Evolutionary conservation across 345 rosid genomes (phyloP).

Genomic region (Hibiscus tridactylites): DNA sequence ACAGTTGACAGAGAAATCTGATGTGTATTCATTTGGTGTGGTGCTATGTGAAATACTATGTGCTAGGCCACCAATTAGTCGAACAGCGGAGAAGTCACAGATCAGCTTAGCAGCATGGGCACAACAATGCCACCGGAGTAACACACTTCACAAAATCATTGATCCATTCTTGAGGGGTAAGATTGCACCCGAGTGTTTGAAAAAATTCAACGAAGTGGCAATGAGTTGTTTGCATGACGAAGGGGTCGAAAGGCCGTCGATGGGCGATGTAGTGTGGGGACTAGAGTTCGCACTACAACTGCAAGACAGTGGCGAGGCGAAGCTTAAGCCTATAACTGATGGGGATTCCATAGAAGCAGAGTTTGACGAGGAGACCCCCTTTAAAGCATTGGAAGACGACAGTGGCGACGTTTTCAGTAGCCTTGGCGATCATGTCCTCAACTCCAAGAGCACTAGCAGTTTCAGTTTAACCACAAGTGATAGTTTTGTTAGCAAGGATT

Average conservation of each 20-base stretch:
- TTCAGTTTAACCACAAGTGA: constrained; percentile 9
- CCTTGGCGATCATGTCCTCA: constrained; percentile 7
- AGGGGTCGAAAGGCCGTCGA: constrained; percentile 18
- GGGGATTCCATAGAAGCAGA: background rate
- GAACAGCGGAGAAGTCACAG: background rate
- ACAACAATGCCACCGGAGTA: constrained; percentile 4
- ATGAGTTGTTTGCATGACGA: constrained; percentile 14
- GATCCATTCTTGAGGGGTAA: constrained; percentile 15
- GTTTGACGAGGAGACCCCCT: background rate
- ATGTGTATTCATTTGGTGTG: constrained; percentile 30
- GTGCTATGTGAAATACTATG: constrained; percentile 21
- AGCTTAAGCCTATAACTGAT: background rate
- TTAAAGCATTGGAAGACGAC: background rate
- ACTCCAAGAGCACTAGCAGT: background rate
- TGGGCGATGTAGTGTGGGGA: constrained; percentile 24
- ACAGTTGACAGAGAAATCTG: constrained; percentile 24
- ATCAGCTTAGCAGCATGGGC: constrained; percentile 21
- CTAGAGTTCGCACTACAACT: constrained; percentile 17
- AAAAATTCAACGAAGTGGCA: constrained; percentile 15
- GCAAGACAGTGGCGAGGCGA: constrained; percentile 8
- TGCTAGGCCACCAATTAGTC: constrained; percentile 15
- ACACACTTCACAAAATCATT: constrained; percentile 13
- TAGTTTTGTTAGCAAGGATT: constrained; percentile 5
- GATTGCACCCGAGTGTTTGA: constrained; percentile 7
- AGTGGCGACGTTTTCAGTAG: constrained; percentile 8